These are phyloP conservation scores for Quillaja saponaria DNA, from an alignment of 306 rosid species.

Conservation along the genomic window DNA sequence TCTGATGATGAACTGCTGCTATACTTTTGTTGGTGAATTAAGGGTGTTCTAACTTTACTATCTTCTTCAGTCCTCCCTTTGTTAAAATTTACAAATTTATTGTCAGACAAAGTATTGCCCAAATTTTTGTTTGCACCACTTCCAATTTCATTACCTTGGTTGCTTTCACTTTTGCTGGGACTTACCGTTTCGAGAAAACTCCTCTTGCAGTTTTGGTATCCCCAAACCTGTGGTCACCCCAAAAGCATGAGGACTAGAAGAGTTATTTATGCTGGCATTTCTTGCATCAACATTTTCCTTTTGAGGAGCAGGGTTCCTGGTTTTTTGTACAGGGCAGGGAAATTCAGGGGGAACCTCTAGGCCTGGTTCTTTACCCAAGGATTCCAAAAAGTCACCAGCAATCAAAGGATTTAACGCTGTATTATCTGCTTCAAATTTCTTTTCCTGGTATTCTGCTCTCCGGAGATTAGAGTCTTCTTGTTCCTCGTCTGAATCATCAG, in stretches of 20 bases:
- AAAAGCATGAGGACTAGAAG: constrained; percentile 14
- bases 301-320: constrained; percentile 37
- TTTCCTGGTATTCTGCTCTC: constrained; percentile 66
- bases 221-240: constrained; percentile 28
- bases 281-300: constrained; percentile 43
- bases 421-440: constrained; percentile 84
- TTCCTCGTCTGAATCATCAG: constrained; percentile 87
- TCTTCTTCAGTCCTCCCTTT: constrained; percentile 37
- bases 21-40: constrained; percentile 35
- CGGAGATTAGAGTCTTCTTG: constrained; percentile 45
- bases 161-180: constrained; percentile 31
- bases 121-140: too few species aligned
- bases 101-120: constrained; percentile 33
- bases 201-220: constrained; percentile 36
- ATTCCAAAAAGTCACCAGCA: constrained; percentile 95
- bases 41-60: constrained; percentile 42
- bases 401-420: constrained; percentile 79
- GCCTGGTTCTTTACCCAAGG: constrained; percentile 95
- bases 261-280: constrained; percentile 23
- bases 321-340: constrained; percentile 50
- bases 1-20: constrained; percentile 54
- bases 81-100: constrained; percentile 34
- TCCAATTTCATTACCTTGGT: too few species aligned
- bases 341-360: constrained; percentile 87
- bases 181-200: constrained; percentile 37